phyloP scores from a whole-genome alignment of 108 stramenopile genomes.

The Cyclotella choctawhatcheeana region DNA sequence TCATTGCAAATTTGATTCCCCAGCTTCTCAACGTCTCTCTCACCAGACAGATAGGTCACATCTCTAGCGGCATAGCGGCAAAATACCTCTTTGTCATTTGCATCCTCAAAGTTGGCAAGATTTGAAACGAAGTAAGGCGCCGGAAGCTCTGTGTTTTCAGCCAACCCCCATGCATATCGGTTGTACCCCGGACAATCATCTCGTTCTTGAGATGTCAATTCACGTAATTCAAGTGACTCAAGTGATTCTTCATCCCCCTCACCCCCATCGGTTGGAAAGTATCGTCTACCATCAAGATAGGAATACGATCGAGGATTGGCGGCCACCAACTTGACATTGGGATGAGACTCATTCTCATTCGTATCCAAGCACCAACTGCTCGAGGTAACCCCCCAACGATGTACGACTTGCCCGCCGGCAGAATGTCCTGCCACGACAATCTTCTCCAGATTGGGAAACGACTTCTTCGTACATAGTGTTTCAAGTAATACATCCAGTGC shows the following conservation, averaged over 20 bases:
- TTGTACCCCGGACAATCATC: conserved; percentile 66
- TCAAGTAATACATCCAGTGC: conserved; percentile 74
- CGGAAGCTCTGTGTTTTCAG: conserved; percentile 47
- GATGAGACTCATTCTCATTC: conserved; percentile 18
- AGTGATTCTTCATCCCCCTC: not conserved
- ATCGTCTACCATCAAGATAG: conserved; percentile 73
- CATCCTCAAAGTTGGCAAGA: conserved; percentile 12
- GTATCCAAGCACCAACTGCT: conserved; percentile 51
- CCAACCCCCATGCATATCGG: conserved; percentile 81
- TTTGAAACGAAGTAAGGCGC: conserved; percentile 62
- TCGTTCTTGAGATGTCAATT: conserved; percentile 17
- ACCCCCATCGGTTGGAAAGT: conserved; percentile 16
- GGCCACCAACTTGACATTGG: conserved; percentile 59
- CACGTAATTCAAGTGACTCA: conserved; percentile 38
- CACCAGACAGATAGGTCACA: conserved; percentile 76
- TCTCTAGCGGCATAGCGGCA: conserved; percentile 61
- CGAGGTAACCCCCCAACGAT: conserved; percentile 85
- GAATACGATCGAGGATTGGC: conserved; percentile 85
- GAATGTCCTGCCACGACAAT: conserved; percentile 83
- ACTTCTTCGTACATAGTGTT: conserved; percentile 31
- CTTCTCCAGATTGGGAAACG: conserved; percentile 59
- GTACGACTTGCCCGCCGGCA: conserved; percentile 82
- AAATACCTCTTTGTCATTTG: conserved; percentile 20
- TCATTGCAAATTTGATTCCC: conserved; percentile 54
- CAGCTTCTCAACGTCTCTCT: conserved; percentile 55